Evolutionary conservation across 345 rosid species (phyloP).

Genomic region (Boechera stricta): DNA sequence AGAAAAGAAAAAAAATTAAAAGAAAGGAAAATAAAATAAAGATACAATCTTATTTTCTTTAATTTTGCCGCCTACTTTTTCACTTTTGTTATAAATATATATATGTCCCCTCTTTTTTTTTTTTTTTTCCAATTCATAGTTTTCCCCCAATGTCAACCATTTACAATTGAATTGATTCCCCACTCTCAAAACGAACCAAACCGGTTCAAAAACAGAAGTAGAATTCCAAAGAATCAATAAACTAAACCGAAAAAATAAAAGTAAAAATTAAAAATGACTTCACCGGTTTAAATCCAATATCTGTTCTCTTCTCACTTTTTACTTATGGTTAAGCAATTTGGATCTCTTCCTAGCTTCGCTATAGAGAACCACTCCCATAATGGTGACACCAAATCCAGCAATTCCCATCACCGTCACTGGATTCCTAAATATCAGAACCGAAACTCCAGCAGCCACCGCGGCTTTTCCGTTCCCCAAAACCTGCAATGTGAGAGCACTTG

Average conservation of each 20-base stretch:
- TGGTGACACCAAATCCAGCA: slow-evolving; percentile 82
- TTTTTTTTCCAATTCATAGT: neutral
- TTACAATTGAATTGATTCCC: slow-evolving; percentile 40
- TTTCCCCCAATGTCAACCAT: slow-evolving; percentile 39
- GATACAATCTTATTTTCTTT: slow-evolving; percentile 35
- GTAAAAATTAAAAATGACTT: slow-evolving; percentile 42
- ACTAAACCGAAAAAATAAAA: slow-evolving; percentile 42
- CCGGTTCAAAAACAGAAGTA: slow-evolving; percentile 45
- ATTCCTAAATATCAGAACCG: slow-evolving; percentile 88
- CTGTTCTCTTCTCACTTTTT: neutral
- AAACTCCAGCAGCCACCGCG: slow-evolving; percentile 92
- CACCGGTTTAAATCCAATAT: slow-evolving; percentile 39
- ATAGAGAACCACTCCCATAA: slow-evolving; percentile 98
- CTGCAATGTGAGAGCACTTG: slow-evolving; percentile 95
- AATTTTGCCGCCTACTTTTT: slow-evolving; percentile 32
- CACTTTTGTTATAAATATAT: slow-evolving; percentile 35
- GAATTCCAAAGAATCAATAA: slow-evolving; percentile 47
- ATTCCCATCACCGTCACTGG: slow-evolving; percentile 96
- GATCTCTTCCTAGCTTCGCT: slow-evolving; percentile 99
- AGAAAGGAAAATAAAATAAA: slow-evolving; percentile 12
- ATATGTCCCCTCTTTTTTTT: neutral
- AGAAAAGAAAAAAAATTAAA: neutral
- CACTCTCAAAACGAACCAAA: slow-evolving; percentile 36
- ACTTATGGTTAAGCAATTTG: slow-evolving; percentile 60
- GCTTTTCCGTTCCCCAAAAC: slow-evolving; percentile 99